Evolutionary conservation across 2,329 filamentous ascomycete genomes (phyloP).

Genomic region (Colletotrichum magnum): DNA sequence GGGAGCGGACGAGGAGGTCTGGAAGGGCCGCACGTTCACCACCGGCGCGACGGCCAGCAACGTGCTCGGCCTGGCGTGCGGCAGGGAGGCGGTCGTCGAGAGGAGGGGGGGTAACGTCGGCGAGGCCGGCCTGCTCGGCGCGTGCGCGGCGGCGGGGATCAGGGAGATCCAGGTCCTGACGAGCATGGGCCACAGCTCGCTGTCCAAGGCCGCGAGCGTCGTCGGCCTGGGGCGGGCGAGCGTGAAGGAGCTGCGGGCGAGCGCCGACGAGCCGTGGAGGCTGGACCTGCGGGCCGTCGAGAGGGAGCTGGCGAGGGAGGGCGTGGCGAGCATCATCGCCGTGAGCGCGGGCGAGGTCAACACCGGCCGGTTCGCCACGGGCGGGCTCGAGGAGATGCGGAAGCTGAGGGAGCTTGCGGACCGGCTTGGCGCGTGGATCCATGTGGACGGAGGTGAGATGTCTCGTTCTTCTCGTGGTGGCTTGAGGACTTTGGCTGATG

Average conservation of each 20-base stretch:
- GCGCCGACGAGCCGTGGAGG: conserved; percentile 72
- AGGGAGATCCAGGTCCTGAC: conserved; percentile 82
- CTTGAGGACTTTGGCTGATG: conserved; percentile 8
- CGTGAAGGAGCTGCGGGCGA: conserved; percentile 72
- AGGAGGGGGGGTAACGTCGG: conserved; percentile 66
- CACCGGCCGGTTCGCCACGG: conserved; percentile 81
- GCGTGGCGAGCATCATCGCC: conserved; percentile 80
- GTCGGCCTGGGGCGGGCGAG: conserved; percentile 81
- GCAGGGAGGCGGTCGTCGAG: conserved; percentile 74
- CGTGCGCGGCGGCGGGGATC: conserved; percentile 75
- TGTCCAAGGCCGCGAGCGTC: conserved; percentile 86
- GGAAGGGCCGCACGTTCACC: conserved; percentile 69
- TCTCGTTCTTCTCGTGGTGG: conserved; percentile 18
- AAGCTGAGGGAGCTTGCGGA: conserved; percentile 79
- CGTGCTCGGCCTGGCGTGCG: conserved; percentile 79
- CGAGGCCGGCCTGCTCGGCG: conserved; percentile 77
- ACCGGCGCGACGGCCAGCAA: conserved; percentile 82
- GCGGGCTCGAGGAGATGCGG: conserved; percentile 70
- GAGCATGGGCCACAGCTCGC: conserved; percentile 85
- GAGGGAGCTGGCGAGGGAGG: conserved; percentile 64
- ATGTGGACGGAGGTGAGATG: conserved; percentile 81
- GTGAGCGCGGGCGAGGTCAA: conserved; percentile 94
- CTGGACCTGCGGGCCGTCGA: conserved; percentile 79
- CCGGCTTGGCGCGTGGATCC: conserved; percentile 84
- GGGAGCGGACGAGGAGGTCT: conserved; percentile 66